Evolutionary conservation across 2,329 filamentous ascomycete genomes (phyloP).

Genomic region (Trichoderma hamatum): DNA sequence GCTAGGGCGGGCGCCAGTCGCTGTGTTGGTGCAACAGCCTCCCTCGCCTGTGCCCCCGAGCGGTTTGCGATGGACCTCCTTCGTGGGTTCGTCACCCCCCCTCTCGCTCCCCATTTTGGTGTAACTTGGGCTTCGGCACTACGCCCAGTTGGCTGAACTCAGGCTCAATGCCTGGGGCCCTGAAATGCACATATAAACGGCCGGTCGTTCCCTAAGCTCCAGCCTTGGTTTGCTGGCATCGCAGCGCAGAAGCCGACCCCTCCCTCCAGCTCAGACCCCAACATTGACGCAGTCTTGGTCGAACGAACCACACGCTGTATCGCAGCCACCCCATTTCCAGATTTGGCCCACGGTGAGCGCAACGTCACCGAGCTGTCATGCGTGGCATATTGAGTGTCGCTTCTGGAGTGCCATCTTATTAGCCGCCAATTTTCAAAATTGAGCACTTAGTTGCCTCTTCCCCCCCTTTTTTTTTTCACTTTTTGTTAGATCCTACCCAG

Average conservation of each 20-base stretch:
- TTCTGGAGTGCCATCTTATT: background rate
- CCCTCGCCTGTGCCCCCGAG: slow-evolving; percentile 8
- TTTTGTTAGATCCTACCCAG: background rate
- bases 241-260: background rate
- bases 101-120: slow-evolving; percentile 24
- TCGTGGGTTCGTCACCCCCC: slow-evolving; percentile 21
- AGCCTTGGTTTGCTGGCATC: background rate
- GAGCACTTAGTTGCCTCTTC: background rate
- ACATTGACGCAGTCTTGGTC: background rate
- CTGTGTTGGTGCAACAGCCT: slow-evolving; percentile 8
- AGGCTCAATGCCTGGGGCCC: slow-evolving; percentile 25
- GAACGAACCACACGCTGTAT: slow-evolving; percentile 3
- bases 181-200: slow-evolving; percentile 54
- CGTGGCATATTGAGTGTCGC: background rate
- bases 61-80: slow-evolving; percentile 15
- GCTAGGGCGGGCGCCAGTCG: slow-evolving; percentile 19
- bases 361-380: slow-evolving; percentile 18
- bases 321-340: slow-evolving; percentile 24
- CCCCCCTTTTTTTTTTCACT: background rate
- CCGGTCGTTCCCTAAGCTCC: slow-evolving; percentile 43
- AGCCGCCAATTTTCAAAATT: background rate
- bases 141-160: slow-evolving; percentile 15
- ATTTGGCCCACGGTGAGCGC: slow-evolving; percentile 21
- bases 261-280: slow-evolving; percentile 4
- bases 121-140: slow-evolving; percentile 15